phyloP scores from a whole-genome alignment of 345 rosid genomes.

The Gossypium arboreum region DNA sequence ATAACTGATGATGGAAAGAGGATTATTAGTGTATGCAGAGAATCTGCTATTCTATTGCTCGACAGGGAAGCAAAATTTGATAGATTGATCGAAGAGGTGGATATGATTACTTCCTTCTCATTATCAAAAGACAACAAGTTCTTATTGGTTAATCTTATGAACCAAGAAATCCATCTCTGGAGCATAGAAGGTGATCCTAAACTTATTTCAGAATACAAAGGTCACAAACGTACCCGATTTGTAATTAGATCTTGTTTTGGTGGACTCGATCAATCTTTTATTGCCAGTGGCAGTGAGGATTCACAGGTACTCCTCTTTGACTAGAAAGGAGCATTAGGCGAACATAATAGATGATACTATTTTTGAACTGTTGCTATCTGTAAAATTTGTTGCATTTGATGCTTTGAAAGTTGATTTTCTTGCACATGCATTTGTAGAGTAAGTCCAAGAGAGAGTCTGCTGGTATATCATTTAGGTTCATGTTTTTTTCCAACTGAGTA shows the following conservation, averaged over 20 bases:
- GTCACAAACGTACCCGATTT: constrained; percentile 53
- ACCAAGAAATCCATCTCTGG: constrained; percentile 78
- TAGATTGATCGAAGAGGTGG: constrained; percentile 57
- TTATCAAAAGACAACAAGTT: constrained; percentile 55
- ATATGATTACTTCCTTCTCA: constrained; percentile 59
- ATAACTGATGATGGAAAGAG: constrained; percentile 63
- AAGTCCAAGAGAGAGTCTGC: neutral
- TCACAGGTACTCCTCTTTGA: constrained; percentile 45
- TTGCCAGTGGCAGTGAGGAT: constrained; percentile 78
- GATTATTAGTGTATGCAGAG: constrained; percentile 53
- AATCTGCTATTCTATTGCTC: constrained; percentile 45
- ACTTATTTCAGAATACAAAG: constrained; percentile 53
- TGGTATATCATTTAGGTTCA: neutral
- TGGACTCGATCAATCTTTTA: constrained; percentile 53
- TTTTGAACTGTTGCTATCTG: neutral
- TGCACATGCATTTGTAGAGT: neutral
- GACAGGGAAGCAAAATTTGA: constrained; percentile 53
- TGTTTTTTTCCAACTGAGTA: neutral
- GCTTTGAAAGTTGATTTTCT: neutral
- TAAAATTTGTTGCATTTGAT: neutral
- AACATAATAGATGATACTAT: neutral
- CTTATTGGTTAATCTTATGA: constrained; percentile 52
- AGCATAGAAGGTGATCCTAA: constrained; percentile 51
- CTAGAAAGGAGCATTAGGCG: neutral
- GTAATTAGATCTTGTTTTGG: constrained; percentile 73